phyloP scores from a whole-genome alignment of 352 stramenopile genomes.

The Pythium dissotocum region DNA sequence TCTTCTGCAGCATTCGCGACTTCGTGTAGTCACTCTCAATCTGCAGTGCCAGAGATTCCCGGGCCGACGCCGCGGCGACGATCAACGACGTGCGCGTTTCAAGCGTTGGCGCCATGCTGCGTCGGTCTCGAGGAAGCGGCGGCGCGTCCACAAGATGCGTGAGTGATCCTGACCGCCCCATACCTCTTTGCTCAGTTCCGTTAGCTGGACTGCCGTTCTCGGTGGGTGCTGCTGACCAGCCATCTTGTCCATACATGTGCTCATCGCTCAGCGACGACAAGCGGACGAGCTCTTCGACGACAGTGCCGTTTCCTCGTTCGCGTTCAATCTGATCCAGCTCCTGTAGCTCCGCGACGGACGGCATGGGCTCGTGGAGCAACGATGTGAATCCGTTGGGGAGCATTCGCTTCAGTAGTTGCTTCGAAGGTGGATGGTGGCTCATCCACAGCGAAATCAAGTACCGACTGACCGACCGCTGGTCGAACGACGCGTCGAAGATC shows the following conservation, averaged over 20 bases:
- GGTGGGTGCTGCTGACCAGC: conserved; percentile 10
- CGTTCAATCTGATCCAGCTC: conserved; percentile 89
- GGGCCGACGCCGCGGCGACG: conserved; percentile 24
- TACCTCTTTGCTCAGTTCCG: not conserved
- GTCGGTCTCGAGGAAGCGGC: conserved; percentile 7
- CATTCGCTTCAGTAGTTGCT: conserved; percentile 89
- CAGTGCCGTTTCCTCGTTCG: conserved; percentile 36
- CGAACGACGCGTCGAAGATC: conserved; percentile 91
- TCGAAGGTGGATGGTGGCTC: conserved; percentile 87
- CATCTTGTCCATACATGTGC: conserved; percentile 23
- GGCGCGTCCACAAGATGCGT: conserved; percentile 13
- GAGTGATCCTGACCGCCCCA: conserved; percentile 15
- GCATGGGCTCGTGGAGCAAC: conserved; percentile 83
- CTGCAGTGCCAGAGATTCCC: conserved; percentile 54
- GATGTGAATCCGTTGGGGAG: conserved; percentile 89
- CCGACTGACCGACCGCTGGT: conserved; percentile 91
- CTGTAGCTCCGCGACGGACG: conserved; percentile 77
- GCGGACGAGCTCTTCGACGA: conserved; percentile 31
- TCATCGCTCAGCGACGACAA: conserved; percentile 29
- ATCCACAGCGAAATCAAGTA: conserved; percentile 97
- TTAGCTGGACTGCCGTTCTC: not conserved
- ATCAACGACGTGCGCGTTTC: conserved; percentile 39
- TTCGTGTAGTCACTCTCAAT: conserved; percentile 38
- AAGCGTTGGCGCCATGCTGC: conserved; percentile 28
- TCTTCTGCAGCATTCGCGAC: conserved; percentile 28